A percentile compares a stretch with the other conserved stretches of the same genome.
phyloP scores from a whole-genome alignment of 2,329 filamentous ascomycete species.

The Neonectria magnoliae region DNA sequence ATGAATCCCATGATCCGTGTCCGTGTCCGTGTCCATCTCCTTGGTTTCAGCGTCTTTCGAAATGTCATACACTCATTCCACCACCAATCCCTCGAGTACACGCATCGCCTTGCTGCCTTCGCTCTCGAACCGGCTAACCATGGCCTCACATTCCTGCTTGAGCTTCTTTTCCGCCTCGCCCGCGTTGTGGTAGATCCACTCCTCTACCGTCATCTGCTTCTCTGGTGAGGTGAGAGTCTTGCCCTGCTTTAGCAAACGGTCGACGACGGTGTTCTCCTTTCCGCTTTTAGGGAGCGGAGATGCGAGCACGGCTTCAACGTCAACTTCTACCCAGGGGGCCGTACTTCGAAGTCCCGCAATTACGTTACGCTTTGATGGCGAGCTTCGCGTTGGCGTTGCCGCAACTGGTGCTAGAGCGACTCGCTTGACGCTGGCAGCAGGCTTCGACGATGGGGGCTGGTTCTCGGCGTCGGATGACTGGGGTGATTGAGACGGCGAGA shows the following conservation, averaged over 20 bases:
- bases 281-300: constrained; percentile 53
- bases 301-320: constrained; percentile 78
- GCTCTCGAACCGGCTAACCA: constrained; percentile 84
- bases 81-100: constrained; percentile 77
- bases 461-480: constrained; percentile 86
- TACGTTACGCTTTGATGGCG: constrained; percentile 70
- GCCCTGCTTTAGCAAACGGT: constrained; percentile 63
- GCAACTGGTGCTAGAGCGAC: constrained; percentile 58
- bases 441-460: constrained; percentile 74
- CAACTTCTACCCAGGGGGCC: constrained; percentile 75
- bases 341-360: constrained; percentile 66
- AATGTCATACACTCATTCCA: constrained; percentile 51
- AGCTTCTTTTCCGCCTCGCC: constrained; percentile 81
- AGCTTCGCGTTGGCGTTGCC: constrained; percentile 60
- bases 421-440: constrained; percentile 60
- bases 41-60: background rate
- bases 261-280: constrained; percentile 63
- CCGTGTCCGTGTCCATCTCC: background rate
- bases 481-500: constrained; percentile 73
- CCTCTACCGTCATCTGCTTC: constrained; percentile 90
- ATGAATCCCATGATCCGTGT: constrained; percentile 4
- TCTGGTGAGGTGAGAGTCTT: constrained; percentile 77
- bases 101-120: constrained; percentile 83
- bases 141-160: constrained; percentile 81
- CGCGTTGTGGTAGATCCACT: constrained; percentile 90